Base-by-base conservation (phyloP, 2,329 filamentous ascomycete genomes). In the Penicillium sp. region DNA sequence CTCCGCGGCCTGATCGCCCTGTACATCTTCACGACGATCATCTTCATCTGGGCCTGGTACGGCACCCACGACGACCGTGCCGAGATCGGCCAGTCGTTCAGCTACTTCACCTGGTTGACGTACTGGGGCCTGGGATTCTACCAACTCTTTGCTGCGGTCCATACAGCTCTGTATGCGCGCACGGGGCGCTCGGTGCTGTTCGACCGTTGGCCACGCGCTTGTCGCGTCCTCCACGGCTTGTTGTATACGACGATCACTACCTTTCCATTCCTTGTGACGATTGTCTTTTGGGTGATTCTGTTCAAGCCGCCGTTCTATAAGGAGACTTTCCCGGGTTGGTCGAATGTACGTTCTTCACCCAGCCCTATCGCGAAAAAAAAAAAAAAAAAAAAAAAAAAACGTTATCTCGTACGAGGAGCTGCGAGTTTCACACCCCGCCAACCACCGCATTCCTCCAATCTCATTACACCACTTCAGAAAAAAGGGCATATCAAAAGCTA, bases 51-150 rank as follows among this genome's bases (percentile, higher is more conserved):
- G 71, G 87, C 81, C 60, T 90, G 84, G 81, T 77, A 85, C 60
- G 87, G 86, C 69, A 77, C 80, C n/a, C 81, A 85, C 71, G 72
- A 75, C 36, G 62, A 82, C 50, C 82, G 81, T 70, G 63, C 70
- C 36, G 70, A 69, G 1, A 83, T 85, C 27, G 77, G 80, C 54
- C 75, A 80, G 47, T 83, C 82, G 47, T 95, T 96, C 79, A 91
- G 87, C 68, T 96, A 86, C 81, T 96, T 96, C 79, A 96, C 92
- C 31, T 81, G 87, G 69, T 79, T 95, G 59, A 91, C 89, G 10
- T 95, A 89, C 81, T 95, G 90, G 90, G 90, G 90, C 2, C 77
- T 94, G 37, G 87, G 85, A 24, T 94, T 93, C 78, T 96, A 96
- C 81, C 88, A 89, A 72, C 80, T 87, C 57, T 78, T 88, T 69